Evolutionary conservation across 169 alveolate genomes (phyloP), one percentile per base, ranked within the genome.

Genomic region (Plasmodium cynomolgi): DNA sequence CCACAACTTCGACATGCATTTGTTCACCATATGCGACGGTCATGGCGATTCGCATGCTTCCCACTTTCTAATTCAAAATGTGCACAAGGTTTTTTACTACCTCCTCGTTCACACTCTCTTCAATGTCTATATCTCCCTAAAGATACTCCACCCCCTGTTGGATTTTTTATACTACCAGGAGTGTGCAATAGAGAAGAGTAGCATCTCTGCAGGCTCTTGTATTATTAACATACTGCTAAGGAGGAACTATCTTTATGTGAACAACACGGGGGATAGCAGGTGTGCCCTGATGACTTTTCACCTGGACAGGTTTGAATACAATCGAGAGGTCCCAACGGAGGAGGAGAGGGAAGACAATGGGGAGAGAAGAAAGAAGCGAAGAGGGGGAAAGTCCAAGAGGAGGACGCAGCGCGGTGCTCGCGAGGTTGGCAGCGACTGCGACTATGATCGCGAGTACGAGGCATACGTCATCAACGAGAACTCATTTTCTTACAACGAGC

Each of bases 21-120:
- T 90, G 39, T 90, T 90, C 37, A 90, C 88, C 29, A 90, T 90
- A 81, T 90, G 94, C 41, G 94, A 90, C 73, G 94, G 94, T 29
- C 94, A 90, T 68, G 62, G 91, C n/a, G 88, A 50, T 81, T 37
- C 84, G n/a, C 83, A 90, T 80, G 77, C 84, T 9, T 80, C 94
- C 31, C 41, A 29, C 8, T 90, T 90, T 29, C 29, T 90, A 90
- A 90, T 90, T 39, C 81, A 90, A 37, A 68, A 90, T 58, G 75
- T 68, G 33, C 91, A 90, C 33, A 90, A 68, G 73, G 33, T 90
- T 34, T 90, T 90, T 81, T 74, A 90, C 44, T 81, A 15, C 73
- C 94, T 90, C 39, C 54, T 90, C 44, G 73, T 90, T 33, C 75
- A 81, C 39, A 90, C 94, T 17, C 47, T 90, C 82, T 90, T 90